Conservation (phyloP, 2,329 filamentous ascomycete genomes). For the Alternaria viburni region DNA sequence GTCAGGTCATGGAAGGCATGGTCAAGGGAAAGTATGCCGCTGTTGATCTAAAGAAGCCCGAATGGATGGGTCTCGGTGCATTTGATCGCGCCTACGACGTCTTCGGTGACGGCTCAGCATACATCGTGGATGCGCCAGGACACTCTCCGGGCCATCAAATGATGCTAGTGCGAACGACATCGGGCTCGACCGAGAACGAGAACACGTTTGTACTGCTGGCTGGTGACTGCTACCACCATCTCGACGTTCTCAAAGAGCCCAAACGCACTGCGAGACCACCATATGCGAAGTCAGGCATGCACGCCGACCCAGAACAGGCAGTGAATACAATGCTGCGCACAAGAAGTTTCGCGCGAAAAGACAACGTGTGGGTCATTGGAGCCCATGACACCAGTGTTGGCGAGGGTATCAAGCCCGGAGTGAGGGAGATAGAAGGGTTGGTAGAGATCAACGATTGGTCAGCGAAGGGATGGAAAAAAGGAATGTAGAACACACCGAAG, state of each 20-base stretch:
- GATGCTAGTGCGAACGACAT: constrained; percentile 37
- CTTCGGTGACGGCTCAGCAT: constrained; percentile 57
- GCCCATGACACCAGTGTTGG: constrained; percentile 42
- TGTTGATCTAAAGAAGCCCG: constrained; percentile 30
- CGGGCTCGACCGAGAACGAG: constrained; percentile 1
- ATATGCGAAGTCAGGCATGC: constrained; percentile 36
- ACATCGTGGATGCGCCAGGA: constrained; percentile 59
- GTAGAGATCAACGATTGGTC: constrained; percentile 34
- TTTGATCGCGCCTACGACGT: constrained; percentile 57
- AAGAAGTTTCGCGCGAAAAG: constrained; percentile 25
- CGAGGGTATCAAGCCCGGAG: constrained; percentile 24
- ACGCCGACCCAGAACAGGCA: constrained; percentile 34
- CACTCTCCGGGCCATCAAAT: constrained; percentile 61
- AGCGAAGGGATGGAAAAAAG: constrained; percentile 34
- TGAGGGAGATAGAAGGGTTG: constrained; percentile 33
- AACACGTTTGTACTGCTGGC: constrained; percentile 40
- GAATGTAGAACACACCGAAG: neutral
- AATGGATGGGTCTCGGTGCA: constrained; percentile 47
- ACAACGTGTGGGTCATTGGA: constrained; percentile 40
- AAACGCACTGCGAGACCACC: constrained; percentile 37
- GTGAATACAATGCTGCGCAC: constrained; percentile 36
- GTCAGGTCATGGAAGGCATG: constrained; percentile 31
- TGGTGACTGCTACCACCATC: constrained; percentile 43
- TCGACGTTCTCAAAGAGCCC: constrained; percentile 34
- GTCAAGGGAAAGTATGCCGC: constrained; percentile 36